Conservation (phyloP, 768 basidiomycete species). For the Tremella mesenterica region DNA sequence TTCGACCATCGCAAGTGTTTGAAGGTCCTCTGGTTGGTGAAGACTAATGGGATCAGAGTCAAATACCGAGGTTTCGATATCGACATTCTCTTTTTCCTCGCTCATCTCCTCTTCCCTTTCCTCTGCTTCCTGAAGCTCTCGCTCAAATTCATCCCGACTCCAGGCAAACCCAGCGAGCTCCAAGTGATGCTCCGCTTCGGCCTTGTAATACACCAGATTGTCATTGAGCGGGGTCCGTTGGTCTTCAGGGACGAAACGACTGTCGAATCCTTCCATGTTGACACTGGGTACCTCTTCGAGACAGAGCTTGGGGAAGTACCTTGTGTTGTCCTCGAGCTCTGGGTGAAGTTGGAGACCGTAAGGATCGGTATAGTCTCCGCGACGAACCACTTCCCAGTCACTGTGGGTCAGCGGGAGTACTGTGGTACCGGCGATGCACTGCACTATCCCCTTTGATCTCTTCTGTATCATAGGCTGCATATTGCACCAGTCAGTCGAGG, state of each 20-base stretch:
- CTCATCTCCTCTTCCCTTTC: no score
- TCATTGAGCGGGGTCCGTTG: constrained; percentile 23
- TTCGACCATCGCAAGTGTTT: no score
- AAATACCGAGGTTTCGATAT: no score
- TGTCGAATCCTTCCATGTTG: constrained; percentile 47
- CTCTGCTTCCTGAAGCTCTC: constrained; percentile 5
- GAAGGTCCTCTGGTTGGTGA: no score
- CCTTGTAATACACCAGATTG: constrained; percentile 19
- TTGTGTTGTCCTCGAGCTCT: constrained; percentile 85
- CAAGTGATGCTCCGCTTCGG: constrained; percentile 15
- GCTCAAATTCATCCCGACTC: constrained; percentile 15
- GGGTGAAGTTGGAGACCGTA: constrained; percentile 47
- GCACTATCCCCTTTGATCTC: no score
- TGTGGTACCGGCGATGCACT: constrained; percentile 11
- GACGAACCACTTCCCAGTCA: constrained; percentile 52
- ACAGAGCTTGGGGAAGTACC: constrained; percentile 96
- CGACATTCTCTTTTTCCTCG: no score
- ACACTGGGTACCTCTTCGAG: constrained; percentile 89
- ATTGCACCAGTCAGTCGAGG: no score
- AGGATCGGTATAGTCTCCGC: constrained; percentile 60
- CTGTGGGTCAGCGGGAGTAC: constrained; percentile 10
- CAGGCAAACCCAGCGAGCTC: constrained; percentile 27
- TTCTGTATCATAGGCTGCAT: no score
- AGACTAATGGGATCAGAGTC: no score
- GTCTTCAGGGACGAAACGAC: not conserved